These are phyloP conservation scores for Malassezia restricta DNA, from an alignment of 1,284 basidiomycete species.

Conservation along the genomic window DNA sequence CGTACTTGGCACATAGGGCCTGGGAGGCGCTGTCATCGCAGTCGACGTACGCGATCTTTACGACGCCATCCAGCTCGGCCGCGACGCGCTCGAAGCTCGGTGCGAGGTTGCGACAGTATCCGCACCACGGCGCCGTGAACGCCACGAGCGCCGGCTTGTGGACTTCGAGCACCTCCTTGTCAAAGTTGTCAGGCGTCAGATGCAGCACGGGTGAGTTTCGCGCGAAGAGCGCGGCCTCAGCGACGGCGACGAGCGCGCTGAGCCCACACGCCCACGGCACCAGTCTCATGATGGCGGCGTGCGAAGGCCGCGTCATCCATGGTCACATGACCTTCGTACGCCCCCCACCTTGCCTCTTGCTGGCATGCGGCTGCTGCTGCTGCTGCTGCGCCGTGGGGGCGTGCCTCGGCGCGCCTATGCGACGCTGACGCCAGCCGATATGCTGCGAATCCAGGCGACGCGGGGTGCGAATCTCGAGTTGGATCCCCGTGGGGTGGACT, in stretches of 20 bases:
- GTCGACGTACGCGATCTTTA: slow-evolving; percentile 79
- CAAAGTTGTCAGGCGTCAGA: slow-evolving; percentile 25
- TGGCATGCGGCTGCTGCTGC: no score
- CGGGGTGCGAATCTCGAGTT: slow-evolving; percentile 27
- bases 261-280: slow-evolving; percentile 9
- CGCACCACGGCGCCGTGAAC: slow-evolving; percentile 48
- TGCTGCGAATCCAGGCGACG: slow-evolving; percentile 1
- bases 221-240: slow-evolving; percentile 32
- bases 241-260: background rate
- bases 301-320: background rate
- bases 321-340: no score
- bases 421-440: background rate
- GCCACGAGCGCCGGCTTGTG: slow-evolving; percentile 47
- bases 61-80: slow-evolving; percentile 62
- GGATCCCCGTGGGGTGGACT: slow-evolving; percentile 32
- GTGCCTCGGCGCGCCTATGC: background rate
- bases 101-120: slow-evolving; percentile 69
- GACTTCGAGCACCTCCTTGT: slow-evolving; percentile 35
- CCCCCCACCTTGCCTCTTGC: no score
- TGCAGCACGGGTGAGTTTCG: slow-evolving; percentile 28
- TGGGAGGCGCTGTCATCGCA: slow-evolving; percentile 78
- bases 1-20: slow-evolving; percentile 65
- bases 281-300: slow-evolving; percentile 10
- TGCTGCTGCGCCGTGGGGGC: background rate
- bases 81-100: slow-evolving; percentile 78